A percentile compares a stretch with the other conserved stretches of the same genome.
phyloP scores from a whole-genome alignment of 805 yeast genomes.

The Candida taoyuanica region DNA sequence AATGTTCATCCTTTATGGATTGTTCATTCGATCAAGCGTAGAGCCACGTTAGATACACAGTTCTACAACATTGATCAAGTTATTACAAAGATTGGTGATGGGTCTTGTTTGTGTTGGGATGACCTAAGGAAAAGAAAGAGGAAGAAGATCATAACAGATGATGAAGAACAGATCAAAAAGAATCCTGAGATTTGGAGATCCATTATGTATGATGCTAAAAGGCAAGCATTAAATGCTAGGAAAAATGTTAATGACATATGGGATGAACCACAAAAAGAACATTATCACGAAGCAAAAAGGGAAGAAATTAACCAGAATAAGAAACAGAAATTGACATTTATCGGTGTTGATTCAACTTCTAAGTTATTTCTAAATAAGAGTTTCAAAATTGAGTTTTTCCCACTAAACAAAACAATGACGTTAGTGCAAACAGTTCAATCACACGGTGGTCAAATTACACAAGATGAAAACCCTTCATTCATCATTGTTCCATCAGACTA shows the following conservation, averaged over 20 bases:
- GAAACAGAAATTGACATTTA: constrained; percentile 7
- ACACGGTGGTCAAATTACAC: constrained; percentile 37
- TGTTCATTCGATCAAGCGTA: constrained; percentile 33
- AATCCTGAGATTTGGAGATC: constrained; percentile 40
- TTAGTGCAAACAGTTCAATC: constrained; percentile 40
- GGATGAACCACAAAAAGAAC: constrained; percentile 18
- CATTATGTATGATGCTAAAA: constrained; percentile 25
- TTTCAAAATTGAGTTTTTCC: constrained; percentile 42
- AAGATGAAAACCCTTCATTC: constrained; percentile 6
- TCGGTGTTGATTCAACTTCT: constrained; percentile 8
- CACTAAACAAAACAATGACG: constrained; percentile 32
- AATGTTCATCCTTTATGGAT: constrained; percentile 41
- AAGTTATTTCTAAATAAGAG: constrained; percentile 37
- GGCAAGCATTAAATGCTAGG: constrained; percentile 2
- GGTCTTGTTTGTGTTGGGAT: constrained; percentile 28
- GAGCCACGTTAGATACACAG: constrained; percentile 32
- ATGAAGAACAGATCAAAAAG: constrained; percentile 17
- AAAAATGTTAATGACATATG: constrained; percentile 14
- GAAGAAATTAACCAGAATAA: background rate
- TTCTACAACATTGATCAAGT: constrained; percentile 28
- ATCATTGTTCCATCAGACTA: constrained; percentile 22
- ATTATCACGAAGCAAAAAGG: background rate
- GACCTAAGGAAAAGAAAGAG: constrained; percentile 21
- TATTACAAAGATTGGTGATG: constrained; percentile 24
- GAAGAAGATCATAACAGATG: constrained; percentile 8